Conservation (phyloP, 2,329 filamentous ascomycete species). For the Teratosphaeria zuluensis region DNA sequence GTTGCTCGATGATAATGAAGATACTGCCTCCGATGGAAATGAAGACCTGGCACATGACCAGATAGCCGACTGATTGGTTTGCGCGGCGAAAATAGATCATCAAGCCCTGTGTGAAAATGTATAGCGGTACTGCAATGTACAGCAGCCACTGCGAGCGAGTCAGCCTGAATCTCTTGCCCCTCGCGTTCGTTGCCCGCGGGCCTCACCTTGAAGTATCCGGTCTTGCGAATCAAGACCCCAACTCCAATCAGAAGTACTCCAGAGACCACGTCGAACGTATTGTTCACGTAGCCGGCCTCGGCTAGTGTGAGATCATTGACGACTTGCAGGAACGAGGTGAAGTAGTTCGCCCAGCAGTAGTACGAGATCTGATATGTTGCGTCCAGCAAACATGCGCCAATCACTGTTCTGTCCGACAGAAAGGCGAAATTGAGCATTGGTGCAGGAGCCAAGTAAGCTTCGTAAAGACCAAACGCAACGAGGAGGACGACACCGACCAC, state of each 20-base stretch:
- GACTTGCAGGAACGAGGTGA: conserved; percentile 38
- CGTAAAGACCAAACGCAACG: conserved; percentile 45
- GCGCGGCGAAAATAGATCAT: conserved; percentile 28
- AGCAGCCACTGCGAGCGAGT: neutral
- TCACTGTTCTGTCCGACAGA: conserved; percentile 40
- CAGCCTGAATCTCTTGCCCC: neutral
- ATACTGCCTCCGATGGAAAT: conserved; percentile 44
- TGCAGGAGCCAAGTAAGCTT: conserved; percentile 46
- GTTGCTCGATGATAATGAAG: conserved; percentile 18
- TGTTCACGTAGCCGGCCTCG: conserved; percentile 20
- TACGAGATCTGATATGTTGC: conserved; percentile 38
- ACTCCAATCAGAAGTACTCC: conserved; percentile 37
- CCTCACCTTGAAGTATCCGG: conserved; percentile 42
- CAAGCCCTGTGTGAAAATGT: conserved; percentile 23
- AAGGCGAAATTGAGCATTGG: conserved; percentile 48
- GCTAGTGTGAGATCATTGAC: conserved; percentile 35
- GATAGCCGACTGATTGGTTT: conserved; percentile 37
- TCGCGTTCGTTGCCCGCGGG: neutral
- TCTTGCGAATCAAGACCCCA: conserved; percentile 37
- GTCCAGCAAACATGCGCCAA: conserved; percentile 35
- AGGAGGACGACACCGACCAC: conserved; percentile 23
- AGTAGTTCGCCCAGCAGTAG: conserved; percentile 32
- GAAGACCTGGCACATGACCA: conserved; percentile 48
- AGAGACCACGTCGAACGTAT: conserved; percentile 30
- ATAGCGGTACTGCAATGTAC: conserved; percentile 25